Evolutionary conservation across 768 basidiomycete genomes (phyloP).

Genomic region (Dentipellis fragilis): DNA sequence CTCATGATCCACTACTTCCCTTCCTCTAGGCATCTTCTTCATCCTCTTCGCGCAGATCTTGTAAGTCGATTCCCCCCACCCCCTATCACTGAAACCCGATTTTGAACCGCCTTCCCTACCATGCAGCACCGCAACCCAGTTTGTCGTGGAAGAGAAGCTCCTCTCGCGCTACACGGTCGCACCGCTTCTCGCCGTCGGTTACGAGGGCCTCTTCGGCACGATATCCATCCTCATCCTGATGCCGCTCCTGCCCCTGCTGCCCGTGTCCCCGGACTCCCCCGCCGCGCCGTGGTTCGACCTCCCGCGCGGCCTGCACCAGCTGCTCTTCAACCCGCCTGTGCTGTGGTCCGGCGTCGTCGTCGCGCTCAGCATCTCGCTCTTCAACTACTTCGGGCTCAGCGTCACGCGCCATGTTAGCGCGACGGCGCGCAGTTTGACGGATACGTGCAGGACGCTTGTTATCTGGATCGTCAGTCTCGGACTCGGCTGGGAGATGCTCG

Average conservation of each 20-base stretch:
- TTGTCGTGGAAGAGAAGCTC: slow-evolving; percentile 95
- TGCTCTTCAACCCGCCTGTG: slow-evolving; percentile 62
- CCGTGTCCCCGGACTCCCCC: slow-evolving; percentile 49
- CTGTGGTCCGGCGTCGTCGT: slow-evolving; percentile 36
- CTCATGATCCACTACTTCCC: slow-evolving; percentile 14
- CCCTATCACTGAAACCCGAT: slow-evolving; percentile 1
- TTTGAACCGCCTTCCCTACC: neutral
- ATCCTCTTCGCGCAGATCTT: slow-evolving; percentile 92
- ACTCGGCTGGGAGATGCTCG: slow-evolving; percentile 82
- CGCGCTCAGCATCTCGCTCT: slow-evolving; percentile 40
- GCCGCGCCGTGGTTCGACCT: slow-evolving; percentile 73
- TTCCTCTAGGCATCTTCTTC: slow-evolving; percentile 68
- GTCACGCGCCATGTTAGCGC: slow-evolving; percentile 92
- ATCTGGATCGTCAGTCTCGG: slow-evolving; percentile 91
- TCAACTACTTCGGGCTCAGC: slow-evolving; percentile 73
- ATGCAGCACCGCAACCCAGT: slow-evolving; percentile 77
- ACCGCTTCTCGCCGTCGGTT: slow-evolving; percentile 89
- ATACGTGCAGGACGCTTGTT: slow-evolving; percentile 90
- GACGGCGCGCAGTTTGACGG: slow-evolving; percentile 83
- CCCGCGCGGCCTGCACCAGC: slow-evolving; percentile 81
- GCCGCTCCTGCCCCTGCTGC: slow-evolving; percentile 68
- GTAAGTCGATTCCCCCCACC: slow-evolving; percentile 34
- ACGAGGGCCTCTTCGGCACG: slow-evolving; percentile 87
- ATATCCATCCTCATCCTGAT: slow-evolving; percentile 69
- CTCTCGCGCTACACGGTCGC: slow-evolving; percentile 79